A percentile compares a stretch with the other conserved stretches of the same genome.
phyloP scores from a whole-genome alignment of 2,329 filamentous ascomycete genomes.

The Cryphonectria carpinicola region DNA sequence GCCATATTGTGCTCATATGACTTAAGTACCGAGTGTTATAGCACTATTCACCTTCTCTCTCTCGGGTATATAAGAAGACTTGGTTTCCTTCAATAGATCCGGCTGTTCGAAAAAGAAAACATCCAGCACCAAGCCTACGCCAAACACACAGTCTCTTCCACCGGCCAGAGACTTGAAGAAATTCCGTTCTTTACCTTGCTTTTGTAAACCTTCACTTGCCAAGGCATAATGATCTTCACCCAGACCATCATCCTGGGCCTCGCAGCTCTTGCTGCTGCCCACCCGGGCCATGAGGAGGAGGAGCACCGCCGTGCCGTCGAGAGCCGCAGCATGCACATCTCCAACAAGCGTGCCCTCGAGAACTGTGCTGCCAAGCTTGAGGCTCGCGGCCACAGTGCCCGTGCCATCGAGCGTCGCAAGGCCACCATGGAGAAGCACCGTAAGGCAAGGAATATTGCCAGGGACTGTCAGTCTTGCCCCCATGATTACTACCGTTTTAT shows the following conservation, averaged over 20 bases:
- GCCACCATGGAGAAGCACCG: conserved; percentile 15
- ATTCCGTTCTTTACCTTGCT: not conserved
- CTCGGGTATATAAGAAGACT: conserved; percentile 6
- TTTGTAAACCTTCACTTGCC: not conserved
- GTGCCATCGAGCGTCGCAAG: conserved; percentile 22
- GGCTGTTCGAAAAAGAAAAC: not conserved
- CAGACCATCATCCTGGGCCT: conserved; percentile 16
- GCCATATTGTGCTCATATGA: not conserved
- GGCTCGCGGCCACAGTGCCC: conserved; percentile 17
- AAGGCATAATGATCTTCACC: conserved; percentile 20
- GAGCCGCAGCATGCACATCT: not conserved
- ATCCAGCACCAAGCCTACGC: not conserved
- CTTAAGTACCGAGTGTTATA: not conserved
- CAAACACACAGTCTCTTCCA: conserved; percentile 1
- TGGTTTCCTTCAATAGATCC: not conserved
- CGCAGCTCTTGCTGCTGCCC: conserved; percentile 15
- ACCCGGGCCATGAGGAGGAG: conserved; percentile 21
- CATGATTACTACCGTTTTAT: not conserved
- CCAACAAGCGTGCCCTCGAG: conserved; percentile 19
- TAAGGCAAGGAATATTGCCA: conserved; percentile 12
- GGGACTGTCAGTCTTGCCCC: not conserved
- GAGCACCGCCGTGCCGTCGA: conserved; percentile 8
- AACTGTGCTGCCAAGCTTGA: conserved; percentile 26
- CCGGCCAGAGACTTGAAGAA: not conserved
- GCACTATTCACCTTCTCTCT: not conserved